Evolutionary conservation across 2,329 filamentous ascomycete genomes (phyloP).

Genomic region (Cladosporium velox): DNA sequence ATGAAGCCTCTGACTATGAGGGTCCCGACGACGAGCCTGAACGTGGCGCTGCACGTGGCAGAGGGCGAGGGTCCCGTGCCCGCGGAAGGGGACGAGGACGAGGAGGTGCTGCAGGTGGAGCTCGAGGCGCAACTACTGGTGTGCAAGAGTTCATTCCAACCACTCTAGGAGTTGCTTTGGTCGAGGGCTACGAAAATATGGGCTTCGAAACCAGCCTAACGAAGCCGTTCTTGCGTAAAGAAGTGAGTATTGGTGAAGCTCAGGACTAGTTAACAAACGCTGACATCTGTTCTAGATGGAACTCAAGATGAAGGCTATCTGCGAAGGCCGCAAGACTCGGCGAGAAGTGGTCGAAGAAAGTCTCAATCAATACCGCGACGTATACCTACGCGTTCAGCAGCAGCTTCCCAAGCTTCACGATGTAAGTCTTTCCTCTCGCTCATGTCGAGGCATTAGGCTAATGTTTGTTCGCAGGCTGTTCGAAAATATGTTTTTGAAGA

Average conservation of each 20-base stretch:
- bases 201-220: conserved; percentile 88
- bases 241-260: conserved; percentile 48
- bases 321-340: conserved; percentile 77
- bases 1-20: conserved; percentile 37
- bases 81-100: conserved; percentile 42
- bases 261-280: background rate
- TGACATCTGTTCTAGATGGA: conserved; percentile 65
- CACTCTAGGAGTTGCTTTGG: conserved; percentile 83
- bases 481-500: conserved; percentile 28
- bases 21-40: conserved; percentile 40
- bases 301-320: conserved; percentile 93
- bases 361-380: conserved; percentile 79
- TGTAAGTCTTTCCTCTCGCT: conserved; percentile 40
- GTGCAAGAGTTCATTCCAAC: conserved; percentile 92
- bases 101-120: conserved; percentile 53
- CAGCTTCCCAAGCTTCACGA: conserved; percentile 66
- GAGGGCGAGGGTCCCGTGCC: conserved; percentile 42
- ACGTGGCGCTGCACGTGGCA: conserved; percentile 37
- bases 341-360: conserved; percentile 78
- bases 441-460: background rate
- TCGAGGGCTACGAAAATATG: conserved; percentile 93
- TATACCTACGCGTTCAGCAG: conserved; percentile 79
- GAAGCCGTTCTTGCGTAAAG: conserved; percentile 93
- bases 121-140: conserved; percentile 50
- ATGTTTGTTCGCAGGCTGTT: conserved; percentile 22